Evolutionary conservation across 1,139 yeast genomes (phyloP).

Genomic region (Protomyces arabidopsidicola): DNA sequence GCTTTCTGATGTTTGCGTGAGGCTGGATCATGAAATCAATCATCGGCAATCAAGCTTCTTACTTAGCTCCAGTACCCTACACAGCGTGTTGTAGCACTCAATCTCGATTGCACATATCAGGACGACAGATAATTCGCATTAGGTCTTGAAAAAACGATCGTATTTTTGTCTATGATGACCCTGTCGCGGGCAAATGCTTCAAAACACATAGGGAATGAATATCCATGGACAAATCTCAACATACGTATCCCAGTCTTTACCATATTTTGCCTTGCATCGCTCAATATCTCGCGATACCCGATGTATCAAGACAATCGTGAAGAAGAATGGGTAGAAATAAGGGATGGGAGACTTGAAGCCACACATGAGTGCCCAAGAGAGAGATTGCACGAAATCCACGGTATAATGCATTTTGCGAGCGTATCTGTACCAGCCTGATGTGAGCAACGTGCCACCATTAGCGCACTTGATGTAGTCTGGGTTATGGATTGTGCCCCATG

Average conservation of each 20-base stretch:
- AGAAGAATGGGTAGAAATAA: conserved; percentile 92
- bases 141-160: no score
- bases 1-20: background rate
- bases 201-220: conserved; percentile 58
- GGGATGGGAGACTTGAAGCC: conserved; percentile 86
- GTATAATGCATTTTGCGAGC: conserved; percentile 95
- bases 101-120: no score
- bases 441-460: conserved; percentile 74
- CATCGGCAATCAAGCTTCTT: no score
- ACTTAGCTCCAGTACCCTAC: no score
- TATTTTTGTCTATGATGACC: background rate
- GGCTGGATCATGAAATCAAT: no score
- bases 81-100: no score
- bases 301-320: conserved; percentile 78
- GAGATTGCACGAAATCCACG: conserved; percentile 82
- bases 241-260: conserved; percentile 88
- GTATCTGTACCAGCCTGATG: conserved; percentile 81
- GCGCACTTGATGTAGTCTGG: conserved; percentile 81
- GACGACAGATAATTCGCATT: no score
- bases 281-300: conserved; percentile 81
- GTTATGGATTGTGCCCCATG: conserved; percentile 70
- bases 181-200: background rate
- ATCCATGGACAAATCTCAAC: conserved; percentile 83
- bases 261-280: conserved; percentile 81
- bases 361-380: conserved; percentile 88